Evolutionary conservation across 352 stramenopile genomes (phyloP).

Genomic region (Phytophthora palmivora): DNA sequence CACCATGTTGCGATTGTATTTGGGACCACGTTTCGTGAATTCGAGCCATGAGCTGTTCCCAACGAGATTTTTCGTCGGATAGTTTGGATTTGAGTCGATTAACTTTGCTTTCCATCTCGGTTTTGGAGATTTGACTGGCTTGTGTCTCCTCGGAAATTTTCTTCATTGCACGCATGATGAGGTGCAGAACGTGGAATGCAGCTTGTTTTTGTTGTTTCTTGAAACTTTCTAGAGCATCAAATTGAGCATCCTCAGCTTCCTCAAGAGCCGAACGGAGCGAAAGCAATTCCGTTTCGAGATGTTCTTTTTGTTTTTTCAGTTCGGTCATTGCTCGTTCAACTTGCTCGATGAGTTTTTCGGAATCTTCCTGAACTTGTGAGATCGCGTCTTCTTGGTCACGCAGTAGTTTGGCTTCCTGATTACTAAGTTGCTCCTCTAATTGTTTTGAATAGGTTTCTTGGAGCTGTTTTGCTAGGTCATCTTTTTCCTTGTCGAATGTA

Average conservation of each 20-base stretch:
- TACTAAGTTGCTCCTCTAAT: constrained; percentile 45
- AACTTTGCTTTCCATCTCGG: constrained; percentile 22
- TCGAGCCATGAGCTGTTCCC: constrained; percentile 33
- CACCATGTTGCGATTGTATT: constrained; percentile 48
- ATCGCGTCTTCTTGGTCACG: constrained; percentile 81
- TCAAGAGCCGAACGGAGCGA: constrained; percentile 62
- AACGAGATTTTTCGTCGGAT: constrained; percentile 38
- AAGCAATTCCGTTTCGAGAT: constrained; percentile 61
- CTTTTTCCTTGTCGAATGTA: constrained; percentile 25
- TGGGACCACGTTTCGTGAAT: constrained; percentile 44
- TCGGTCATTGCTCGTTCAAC: constrained; percentile 76
- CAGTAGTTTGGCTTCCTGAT: constrained; percentile 51
- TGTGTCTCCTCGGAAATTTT: constrained; percentile 37
- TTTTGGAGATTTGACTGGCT: constrained; percentile 22
- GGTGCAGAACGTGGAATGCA: constrained; percentile 56
- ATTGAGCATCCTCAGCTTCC: constrained; percentile 79
- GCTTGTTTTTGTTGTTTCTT: constrained; percentile 66
- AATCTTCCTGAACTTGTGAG: constrained; percentile 80
- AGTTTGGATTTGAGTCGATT: constrained; percentile 25
- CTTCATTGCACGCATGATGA: constrained; percentile 51
- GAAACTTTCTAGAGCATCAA: constrained; percentile 65
- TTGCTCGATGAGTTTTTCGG: constrained; percentile 78
- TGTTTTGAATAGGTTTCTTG: constrained; percentile 39
- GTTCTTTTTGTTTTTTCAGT: constrained; percentile 79
- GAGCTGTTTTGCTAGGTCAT: constrained; percentile 32